Conservation (phyloP, 768 basidiomycete species). For the Fomitopsis serialis region DNA sequence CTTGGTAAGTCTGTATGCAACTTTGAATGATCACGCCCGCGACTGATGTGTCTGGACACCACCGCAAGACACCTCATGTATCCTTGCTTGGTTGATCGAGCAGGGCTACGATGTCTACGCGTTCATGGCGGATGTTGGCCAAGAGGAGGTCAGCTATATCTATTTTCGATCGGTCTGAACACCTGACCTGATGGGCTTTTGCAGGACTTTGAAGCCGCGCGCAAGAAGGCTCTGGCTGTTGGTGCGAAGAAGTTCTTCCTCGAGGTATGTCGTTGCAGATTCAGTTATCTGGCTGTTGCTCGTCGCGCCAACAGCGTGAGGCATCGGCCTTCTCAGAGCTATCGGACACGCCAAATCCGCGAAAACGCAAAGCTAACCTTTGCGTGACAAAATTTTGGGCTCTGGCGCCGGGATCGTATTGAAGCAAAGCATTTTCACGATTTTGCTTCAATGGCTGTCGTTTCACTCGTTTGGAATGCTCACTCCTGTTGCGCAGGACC, state of each 20-base stretch:
- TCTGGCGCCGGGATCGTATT: too few relatives aligned
- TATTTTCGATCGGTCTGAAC: neutral
- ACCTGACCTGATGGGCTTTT: neutral
- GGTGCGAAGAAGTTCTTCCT: constrained; percentile 97
- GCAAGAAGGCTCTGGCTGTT: constrained; percentile 81
- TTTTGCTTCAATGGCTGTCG: too few relatives aligned
- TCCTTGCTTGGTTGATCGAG: constrained; percentile 98
- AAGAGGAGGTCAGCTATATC: constrained; percentile 62
- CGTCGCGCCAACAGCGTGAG: neutral
- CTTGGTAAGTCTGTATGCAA: constrained; percentile 57
- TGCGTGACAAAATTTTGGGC: too few relatives aligned
- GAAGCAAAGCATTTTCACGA: too few relatives aligned
- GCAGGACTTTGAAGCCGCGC: constrained; percentile 91
- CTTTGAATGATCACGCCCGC: neutral
- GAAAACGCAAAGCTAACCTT: too few relatives aligned
- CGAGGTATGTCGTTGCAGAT: constrained; percentile 34
- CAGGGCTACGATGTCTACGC: constrained; percentile 95
- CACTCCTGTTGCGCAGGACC: constrained; percentile 60
- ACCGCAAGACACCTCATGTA: constrained; percentile 89
- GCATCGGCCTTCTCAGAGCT: too few relatives aligned
- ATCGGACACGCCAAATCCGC: too few relatives aligned
- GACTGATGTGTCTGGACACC: neutral
- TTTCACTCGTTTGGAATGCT: too few relatives aligned
- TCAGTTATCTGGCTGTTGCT: constrained; percentile 20
- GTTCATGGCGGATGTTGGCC: constrained; percentile 95